phyloP scores from a whole-genome alignment of 208 protist species.

The Trypanosoma avium region DNA sequence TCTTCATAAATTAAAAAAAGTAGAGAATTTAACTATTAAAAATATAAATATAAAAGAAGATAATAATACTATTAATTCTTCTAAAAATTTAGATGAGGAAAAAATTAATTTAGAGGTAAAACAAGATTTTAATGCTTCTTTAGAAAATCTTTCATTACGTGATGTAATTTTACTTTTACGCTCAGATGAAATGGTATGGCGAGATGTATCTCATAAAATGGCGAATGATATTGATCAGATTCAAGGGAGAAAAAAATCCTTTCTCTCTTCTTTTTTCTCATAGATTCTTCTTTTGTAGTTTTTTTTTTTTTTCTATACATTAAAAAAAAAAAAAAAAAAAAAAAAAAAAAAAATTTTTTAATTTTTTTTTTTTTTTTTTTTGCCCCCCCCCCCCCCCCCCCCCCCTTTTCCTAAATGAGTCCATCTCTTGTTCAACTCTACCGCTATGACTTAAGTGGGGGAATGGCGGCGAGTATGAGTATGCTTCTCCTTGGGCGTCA shows the following conservation, averaged over 20 bases:
- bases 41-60: neutral
- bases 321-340: neutral
- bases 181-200: conserved; percentile 77
- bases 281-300: neutral
- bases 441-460: conserved; percentile 93
- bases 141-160: conserved; percentile 46
- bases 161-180: conserved; percentile 70
- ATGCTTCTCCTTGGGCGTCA: conserved; percentile 75
- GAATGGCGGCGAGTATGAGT: conserved; percentile 82
- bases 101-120: neutral
- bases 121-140: neutral
- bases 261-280: conserved; percentile 22
- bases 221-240: conserved; percentile 50
- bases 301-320: neutral
- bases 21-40: conserved; percentile 17
- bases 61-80: neutral
- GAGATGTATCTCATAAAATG: conserved; percentile 54
- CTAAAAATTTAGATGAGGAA: neutral
- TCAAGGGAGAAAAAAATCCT: conserved; percentile 11
- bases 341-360: neutral
- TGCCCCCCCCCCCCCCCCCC: no score
- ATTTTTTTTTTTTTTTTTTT: conserved; percentile 9
- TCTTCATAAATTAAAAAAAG: conserved; percentile 33
- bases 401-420: neutral
- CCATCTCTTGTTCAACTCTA: conserved; percentile 69